Conservation (phyloP, 2,329 filamentous ascomycete species). For the Botrytis sinoallii region DNA sequence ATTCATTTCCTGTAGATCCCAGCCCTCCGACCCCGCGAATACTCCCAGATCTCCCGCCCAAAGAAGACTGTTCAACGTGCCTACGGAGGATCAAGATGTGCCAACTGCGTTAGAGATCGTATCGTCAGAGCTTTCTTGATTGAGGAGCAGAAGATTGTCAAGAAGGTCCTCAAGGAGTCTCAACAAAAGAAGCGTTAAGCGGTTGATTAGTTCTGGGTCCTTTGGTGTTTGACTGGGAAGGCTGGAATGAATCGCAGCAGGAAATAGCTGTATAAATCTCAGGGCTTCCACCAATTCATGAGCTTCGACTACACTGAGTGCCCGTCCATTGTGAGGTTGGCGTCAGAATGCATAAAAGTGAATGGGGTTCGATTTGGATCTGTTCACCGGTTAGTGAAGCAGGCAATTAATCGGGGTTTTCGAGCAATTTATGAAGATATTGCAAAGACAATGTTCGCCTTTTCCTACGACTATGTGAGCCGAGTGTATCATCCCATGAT, state of each 20-base stretch:
- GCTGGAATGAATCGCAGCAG: slow-evolving; percentile 37
- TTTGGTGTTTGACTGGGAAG: slow-evolving; percentile 37
- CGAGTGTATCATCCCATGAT: background rate
- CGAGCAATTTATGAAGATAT: background rate
- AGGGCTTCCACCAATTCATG: slow-evolving; percentile 34
- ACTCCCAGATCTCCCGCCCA: slow-evolving; percentile 93
- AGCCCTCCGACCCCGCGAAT: slow-evolving; percentile 97
- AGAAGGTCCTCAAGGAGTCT: slow-evolving; percentile 99
- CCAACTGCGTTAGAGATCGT: slow-evolving; percentile 96
- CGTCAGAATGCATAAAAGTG: slow-evolving; percentile 11
- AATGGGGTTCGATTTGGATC: slow-evolving; percentile 8
- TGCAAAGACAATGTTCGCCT: background rate
- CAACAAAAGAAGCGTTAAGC: slow-evolving; percentile 60
- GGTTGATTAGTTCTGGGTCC: slow-evolving; percentile 32
- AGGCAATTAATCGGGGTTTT: slow-evolving; percentile 3
- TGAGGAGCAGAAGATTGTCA: slow-evolving; percentile 99
- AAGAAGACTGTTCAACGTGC: slow-evolving; percentile 99
- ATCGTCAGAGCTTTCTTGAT: slow-evolving; percentile 98
- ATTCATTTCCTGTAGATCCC: slow-evolving; percentile 61
- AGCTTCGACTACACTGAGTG: slow-evolving; percentile 29
- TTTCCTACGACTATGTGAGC: background rate
- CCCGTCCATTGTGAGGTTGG: slow-evolving; percentile 11
- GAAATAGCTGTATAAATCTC: slow-evolving; percentile 39
- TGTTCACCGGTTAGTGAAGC: slow-evolving; percentile 14
- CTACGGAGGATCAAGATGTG: slow-evolving; percentile 98